Percentiles rank a stretch among this genome's conserved stretches.
These are phyloP conservation scores for Saksenaea vasiformis DNA, from an alignment of 371 early-diverging fungal genomes.

Conservation along the genomic window DNA sequence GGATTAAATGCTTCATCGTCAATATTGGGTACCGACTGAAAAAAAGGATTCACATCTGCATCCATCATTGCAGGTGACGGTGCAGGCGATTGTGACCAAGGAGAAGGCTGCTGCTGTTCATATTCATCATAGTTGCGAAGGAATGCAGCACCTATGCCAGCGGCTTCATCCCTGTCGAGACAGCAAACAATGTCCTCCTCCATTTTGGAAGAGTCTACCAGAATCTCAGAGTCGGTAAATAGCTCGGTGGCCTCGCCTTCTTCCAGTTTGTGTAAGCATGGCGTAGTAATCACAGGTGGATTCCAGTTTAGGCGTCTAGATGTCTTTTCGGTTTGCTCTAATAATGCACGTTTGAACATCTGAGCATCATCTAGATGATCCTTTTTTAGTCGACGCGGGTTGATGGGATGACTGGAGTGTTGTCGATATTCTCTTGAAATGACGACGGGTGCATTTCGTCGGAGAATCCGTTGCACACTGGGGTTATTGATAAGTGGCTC, in stretches of 20 bases:
- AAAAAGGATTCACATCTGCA: slow-evolving; percentile 62
- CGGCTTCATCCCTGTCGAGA: slow-evolving; percentile 22
- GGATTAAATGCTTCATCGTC: slow-evolving; percentile 69
- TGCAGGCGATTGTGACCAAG: slow-evolving; percentile 70
- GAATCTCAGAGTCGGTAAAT: slow-evolving; percentile 22
- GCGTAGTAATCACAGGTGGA: slow-evolving; percentile 34
- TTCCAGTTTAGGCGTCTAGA: slow-evolving; percentile 18
- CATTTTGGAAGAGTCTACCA: slow-evolving; percentile 27
- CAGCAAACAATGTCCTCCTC: slow-evolving; percentile 13
- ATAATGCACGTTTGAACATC: slow-evolving; percentile 40
- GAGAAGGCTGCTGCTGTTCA: slow-evolving; percentile 51
- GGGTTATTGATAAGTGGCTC: slow-evolving; percentile 56
- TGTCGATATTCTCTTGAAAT: slow-evolving; percentile 57
- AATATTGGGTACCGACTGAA: slow-evolving; percentile 56
- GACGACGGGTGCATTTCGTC: slow-evolving; percentile 52
- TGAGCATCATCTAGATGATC: slow-evolving; percentile 26
- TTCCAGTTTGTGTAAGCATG: slow-evolving; percentile 35
- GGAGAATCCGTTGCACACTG: slow-evolving; percentile 53
- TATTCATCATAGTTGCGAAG: slow-evolving; percentile 48
- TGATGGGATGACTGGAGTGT: slow-evolving; percentile 21
- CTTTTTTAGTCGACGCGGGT: slow-evolving; percentile 18
- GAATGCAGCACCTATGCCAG: slow-evolving; percentile 25
- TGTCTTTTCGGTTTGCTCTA: slow-evolving; percentile 34
- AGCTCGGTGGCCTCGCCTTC: slow-evolving; percentile 15
- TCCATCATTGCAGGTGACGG: slow-evolving; percentile 66